Conservation (phyloP, 805 yeast species). For the Gaillardinia entomophila region DNA sequence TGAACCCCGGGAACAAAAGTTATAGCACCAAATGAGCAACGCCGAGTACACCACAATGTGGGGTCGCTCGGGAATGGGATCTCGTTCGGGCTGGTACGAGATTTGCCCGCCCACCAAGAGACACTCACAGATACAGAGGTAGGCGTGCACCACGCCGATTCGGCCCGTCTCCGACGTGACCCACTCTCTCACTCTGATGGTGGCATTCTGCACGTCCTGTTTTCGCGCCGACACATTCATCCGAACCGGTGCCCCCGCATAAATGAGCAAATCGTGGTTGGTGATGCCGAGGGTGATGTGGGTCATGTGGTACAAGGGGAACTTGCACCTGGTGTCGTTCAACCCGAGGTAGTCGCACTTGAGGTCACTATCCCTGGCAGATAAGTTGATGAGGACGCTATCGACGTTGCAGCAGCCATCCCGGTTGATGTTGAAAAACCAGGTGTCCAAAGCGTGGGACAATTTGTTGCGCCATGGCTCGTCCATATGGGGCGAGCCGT, state of each 20-base stretch:
- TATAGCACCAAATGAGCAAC: slow-evolving; percentile 3
- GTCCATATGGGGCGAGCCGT: slow-evolving; percentile 1
- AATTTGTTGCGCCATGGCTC: slow-evolving; percentile 3
- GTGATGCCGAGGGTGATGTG: slow-evolving; percentile 2
- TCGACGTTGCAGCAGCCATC: slow-evolving; percentile 3
- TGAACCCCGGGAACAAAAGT: no score
- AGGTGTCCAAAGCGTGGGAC: slow-evolving; percentile 1
- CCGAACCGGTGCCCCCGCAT: slow-evolving; percentile 3
- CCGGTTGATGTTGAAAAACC: not conserved
- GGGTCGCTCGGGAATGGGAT: slow-evolving; percentile 3
- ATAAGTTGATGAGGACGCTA: slow-evolving; percentile 1
- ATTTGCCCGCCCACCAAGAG: not conserved
- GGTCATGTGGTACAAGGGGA: slow-evolving; percentile 2
- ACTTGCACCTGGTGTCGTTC: slow-evolving; percentile 2
- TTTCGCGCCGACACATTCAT: slow-evolving; percentile 1
- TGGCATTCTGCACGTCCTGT: not conserved
- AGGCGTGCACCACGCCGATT: not conserved
- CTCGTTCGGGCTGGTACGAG: slow-evolving; percentile 1
- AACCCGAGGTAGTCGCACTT: not conserved
- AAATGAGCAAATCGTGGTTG: slow-evolving; percentile 3
- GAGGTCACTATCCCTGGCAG: slow-evolving; percentile 1
- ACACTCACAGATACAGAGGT: not conserved
- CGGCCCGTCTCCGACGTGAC: not conserved
- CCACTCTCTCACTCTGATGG: not conserved
- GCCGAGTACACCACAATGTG: slow-evolving; percentile 2